A percentile compares a stretch with the other conserved stretches of the same genome.
phyloP scores from a whole-genome alignment of 768 basidiomycete genomes.

The Termitomyces sp. region DNA sequence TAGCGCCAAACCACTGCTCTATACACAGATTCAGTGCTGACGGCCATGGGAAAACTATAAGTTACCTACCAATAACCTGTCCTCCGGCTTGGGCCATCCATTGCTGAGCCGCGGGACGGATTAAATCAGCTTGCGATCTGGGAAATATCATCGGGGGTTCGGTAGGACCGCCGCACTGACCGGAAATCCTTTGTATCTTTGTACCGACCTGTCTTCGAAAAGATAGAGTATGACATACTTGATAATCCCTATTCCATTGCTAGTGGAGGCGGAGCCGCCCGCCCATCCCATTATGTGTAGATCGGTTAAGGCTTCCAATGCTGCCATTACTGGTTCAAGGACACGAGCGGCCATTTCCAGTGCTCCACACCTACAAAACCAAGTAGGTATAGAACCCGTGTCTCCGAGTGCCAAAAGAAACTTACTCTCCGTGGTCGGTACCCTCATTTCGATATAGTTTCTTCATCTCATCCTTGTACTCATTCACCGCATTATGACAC shows the following conservation, averaged over 20 bases:
- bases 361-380: not conserved
- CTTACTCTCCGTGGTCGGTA: not conserved
- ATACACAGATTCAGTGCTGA: not conserved
- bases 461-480: not conserved
- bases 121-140: not conserved
- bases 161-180: not conserved
- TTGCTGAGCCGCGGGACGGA: not conserved
- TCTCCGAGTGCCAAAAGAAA: not conserved
- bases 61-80: not conserved
- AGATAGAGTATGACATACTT: not conserved
- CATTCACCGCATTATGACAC: not conserved
- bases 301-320: constrained; percentile 1
- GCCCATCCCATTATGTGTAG: not conserved
- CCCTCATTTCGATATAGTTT: not conserved
- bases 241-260: not conserved
- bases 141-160: not conserved
- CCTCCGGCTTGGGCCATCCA: not conserved
- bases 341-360: not conserved
- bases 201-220: not conserved
- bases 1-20: not conserved
- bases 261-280: not conserved
- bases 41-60: not conserved
- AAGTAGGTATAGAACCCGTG: too few relatives aligned
- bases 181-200: not conserved
- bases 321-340: constrained; percentile 1